Evolutionary conservation across 768 basidiomycete genomes (phyloP).

Genomic region (Suillus cothurnatus): DNA sequence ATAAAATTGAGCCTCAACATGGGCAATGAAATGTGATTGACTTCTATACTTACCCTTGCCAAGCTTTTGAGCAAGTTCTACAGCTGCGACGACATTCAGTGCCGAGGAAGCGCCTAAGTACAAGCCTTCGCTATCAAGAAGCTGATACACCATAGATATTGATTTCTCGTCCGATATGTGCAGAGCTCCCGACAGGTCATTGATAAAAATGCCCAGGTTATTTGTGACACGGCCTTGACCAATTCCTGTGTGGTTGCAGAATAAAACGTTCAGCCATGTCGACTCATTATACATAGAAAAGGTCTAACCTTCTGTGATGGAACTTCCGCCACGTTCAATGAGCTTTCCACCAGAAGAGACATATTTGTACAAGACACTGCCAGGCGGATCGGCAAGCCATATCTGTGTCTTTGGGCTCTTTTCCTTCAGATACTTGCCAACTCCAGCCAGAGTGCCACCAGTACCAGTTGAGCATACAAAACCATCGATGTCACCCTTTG

Average conservation of each 20-base stretch:
- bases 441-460: conserved; percentile 93
- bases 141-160: conserved; percentile 90
- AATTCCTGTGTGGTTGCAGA: conserved; percentile 60
- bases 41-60: conserved; percentile 63
- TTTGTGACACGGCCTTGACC: conserved; percentile 95
- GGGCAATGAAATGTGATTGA: neutral
- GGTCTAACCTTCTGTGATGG: conserved; percentile 83
- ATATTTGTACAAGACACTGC: conserved; percentile 87
- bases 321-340: conserved; percentile 77
- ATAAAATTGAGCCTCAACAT: conserved; percentile 8
- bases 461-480: conserved; percentile 96
- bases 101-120: conserved; percentile 96
- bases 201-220: conserved; percentile 83
- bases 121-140: conserved; percentile 89
- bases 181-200: conserved; percentile 79
- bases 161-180: conserved; percentile 87
- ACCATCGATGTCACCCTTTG: conserved; percentile 74
- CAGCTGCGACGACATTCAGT: conserved; percentile 92
- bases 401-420: conserved; percentile 82
- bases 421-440: conserved; percentile 83
- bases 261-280: conserved; percentile 2
- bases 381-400: conserved; percentile 97
- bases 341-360: conserved; percentile 79
- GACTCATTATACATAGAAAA: conserved; percentile 1
- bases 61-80: conserved; percentile 81